These are phyloP conservation scores for Ascochyta pisi DNA, from an alignment of 2,329 filamentous ascomycete species.

Conservation along the genomic window DNA sequence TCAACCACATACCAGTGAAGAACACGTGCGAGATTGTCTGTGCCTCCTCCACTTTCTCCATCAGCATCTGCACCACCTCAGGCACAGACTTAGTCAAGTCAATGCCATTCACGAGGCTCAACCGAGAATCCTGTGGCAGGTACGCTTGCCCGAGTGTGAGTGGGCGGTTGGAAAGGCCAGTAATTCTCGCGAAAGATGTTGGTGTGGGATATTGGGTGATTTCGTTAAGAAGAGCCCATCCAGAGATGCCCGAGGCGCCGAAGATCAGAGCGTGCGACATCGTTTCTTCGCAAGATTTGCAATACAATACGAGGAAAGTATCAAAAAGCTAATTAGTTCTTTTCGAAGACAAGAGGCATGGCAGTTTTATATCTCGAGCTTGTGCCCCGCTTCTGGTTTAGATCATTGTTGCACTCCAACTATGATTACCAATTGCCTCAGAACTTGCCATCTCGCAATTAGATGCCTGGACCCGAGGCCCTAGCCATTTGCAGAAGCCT, in stretches of 20 bases:
- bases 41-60: conserved; percentile 1
- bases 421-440: background rate
- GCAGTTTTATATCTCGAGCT: background rate
- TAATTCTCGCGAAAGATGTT: background rate
- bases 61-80: conserved; percentile 1
- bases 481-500: no score
- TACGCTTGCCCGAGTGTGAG: conserved; percentile 2
- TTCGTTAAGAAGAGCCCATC: conserved; percentile 6
- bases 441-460: background rate
- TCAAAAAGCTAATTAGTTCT: background rate
- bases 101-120: conserved; percentile 5
- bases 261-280: conserved; percentile 11
- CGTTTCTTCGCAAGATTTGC: background rate
- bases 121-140: background rate
- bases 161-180: conserved; percentile 4
- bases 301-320: no score
- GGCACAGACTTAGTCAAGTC: background rate
- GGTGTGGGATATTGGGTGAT: conserved; percentile 4
- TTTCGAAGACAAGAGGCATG: background rate
- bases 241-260: conserved; percentile 9
- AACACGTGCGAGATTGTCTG: conserved; percentile 4
- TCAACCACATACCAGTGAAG: background rate
- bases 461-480: no score
- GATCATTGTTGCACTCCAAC: background rate
- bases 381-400: background rate